Conservation (phyloP, 2,329 filamentous ascomycete species). For the Clonostachys chloroleuca region DNA sequence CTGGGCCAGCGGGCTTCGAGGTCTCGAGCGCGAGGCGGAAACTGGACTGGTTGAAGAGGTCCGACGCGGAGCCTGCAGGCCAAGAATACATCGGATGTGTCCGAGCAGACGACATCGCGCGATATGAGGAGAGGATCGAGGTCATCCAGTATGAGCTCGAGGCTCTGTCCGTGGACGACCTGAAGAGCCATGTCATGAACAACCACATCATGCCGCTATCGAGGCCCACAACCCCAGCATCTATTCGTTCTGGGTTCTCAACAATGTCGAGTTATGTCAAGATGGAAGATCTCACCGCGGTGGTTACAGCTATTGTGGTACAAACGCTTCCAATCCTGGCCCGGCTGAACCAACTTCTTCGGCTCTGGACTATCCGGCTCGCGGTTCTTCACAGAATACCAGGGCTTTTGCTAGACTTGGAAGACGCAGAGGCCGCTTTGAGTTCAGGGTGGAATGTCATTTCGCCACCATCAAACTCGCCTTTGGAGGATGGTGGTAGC, state of each 20-base stretch:
- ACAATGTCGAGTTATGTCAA: slow-evolving; percentile 55
- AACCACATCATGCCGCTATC: slow-evolving; percentile 64
- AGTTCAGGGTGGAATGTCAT: slow-evolving; percentile 63
- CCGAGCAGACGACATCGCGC: slow-evolving; percentile 54
- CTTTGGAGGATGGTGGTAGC: slow-evolving; percentile 6
- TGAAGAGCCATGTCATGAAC: slow-evolving; percentile 83
- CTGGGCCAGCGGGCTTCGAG: slow-evolving; percentile 50
- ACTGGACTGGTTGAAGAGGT: slow-evolving; percentile 9
- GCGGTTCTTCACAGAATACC: slow-evolving; percentile 72
- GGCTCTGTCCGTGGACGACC: slow-evolving; percentile 72
- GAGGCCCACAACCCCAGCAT: slow-evolving; percentile 26
- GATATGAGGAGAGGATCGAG: slow-evolving; percentile 69
- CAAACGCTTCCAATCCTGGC: slow-evolving; percentile 80
- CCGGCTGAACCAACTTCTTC: slow-evolving; percentile 66
- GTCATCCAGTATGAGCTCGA: slow-evolving; percentile 69
- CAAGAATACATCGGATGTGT: slow-evolving; percentile 66
- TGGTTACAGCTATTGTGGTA: slow-evolving; percentile 89
- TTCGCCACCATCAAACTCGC: slow-evolving; percentile 12
- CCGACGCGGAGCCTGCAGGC: slow-evolving; percentile 10
- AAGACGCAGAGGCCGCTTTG: slow-evolving; percentile 62
- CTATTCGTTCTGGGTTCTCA: slow-evolving; percentile 28
- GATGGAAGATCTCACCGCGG: slow-evolving; percentile 84
- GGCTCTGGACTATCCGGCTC: slow-evolving; percentile 74
- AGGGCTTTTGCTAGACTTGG: slow-evolving; percentile 58
- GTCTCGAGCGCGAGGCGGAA: slow-evolving; percentile 8